Conservation (phyloP, 306 rosid species). For the Trifolium repens region DNA sequence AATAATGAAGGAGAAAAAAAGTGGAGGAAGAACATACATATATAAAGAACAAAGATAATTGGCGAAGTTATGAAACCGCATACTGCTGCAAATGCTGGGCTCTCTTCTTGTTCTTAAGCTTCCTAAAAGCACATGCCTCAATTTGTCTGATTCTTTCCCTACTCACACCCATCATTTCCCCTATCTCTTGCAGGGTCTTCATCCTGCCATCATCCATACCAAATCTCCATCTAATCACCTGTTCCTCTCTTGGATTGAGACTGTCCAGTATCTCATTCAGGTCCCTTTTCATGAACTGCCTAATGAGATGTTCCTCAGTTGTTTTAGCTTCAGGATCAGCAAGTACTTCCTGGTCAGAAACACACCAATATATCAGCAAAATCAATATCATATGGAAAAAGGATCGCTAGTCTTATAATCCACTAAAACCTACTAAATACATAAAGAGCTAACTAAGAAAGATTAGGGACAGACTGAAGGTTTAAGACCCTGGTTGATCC, state of each 20-base stretch:
- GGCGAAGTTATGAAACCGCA: slow-evolving; percentile 59
- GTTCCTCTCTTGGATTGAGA: slow-evolving; percentile 81
- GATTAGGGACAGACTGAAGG: slow-evolving; percentile 73
- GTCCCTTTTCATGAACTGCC: slow-evolving; percentile 85
- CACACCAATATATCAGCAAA: slow-evolving; percentile 40
- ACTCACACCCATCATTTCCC: slow-evolving; percentile 91
- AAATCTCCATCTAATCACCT: slow-evolving; percentile 88
- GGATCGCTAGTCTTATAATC: too few species aligned
- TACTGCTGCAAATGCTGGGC: slow-evolving; percentile 88
- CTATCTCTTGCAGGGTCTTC: slow-evolving; percentile 96
- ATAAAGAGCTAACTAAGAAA: too few species aligned
- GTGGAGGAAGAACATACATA: slow-evolving; percentile 33
- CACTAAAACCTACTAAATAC: too few species aligned
- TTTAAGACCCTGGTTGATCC: slow-evolving; percentile 85
- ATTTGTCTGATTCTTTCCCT: slow-evolving; percentile 96
- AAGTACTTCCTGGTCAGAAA: slow-evolving; percentile 67
- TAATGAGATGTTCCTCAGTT: slow-evolving; percentile 68
- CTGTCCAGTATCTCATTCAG: slow-evolving; percentile 76
- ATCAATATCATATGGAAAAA: slow-evolving; percentile 6
- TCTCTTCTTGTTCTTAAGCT: slow-evolving; percentile 90
- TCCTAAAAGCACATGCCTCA: slow-evolving; percentile 84
- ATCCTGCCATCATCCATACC: slow-evolving; percentile 97
- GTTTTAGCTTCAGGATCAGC: slow-evolving; percentile 80
- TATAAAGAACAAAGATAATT: slow-evolving; percentile 32
- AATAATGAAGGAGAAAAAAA: slow-evolving; percentile 10